phyloP scores from a whole-genome alignment of 2,329 filamentous ascomycete genomes.

The Phialemonium atrogriseum region DNA sequence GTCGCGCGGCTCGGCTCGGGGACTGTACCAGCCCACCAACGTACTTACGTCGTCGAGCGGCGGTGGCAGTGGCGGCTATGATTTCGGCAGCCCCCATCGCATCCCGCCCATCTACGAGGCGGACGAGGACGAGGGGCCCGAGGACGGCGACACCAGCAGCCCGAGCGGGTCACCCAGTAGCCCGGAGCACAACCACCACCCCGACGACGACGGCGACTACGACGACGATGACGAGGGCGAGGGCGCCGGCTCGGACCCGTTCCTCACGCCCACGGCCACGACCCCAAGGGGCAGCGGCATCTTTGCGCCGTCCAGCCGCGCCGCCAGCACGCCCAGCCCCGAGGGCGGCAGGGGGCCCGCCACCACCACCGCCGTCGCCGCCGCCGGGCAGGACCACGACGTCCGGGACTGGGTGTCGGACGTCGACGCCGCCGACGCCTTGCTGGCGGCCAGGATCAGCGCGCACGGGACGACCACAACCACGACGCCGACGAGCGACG shows the following conservation, averaged over 20 bases:
- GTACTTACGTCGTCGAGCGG: too few relatives aligned
- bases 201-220: neutral
- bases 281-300: conserved; percentile 7
- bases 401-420: conserved; percentile 52
- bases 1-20: conserved; percentile 21
- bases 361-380: conserved; percentile 30
- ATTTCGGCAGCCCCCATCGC: conserved; percentile 14
- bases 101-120: conserved; percentile 54
- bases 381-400: conserved; percentile 35
- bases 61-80: conserved; percentile 15
- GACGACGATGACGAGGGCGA: conserved; percentile 11
- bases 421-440: conserved; percentile 44
- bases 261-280: conserved; percentile 35
- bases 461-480: conserved; percentile 15
- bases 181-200: neutral
- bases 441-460: conserved; percentile 37
- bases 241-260: conserved; percentile 35
- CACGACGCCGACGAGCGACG: conserved; percentile 22
- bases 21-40: conserved; percentile 27
- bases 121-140: conserved; percentile 43
- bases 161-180: neutral
- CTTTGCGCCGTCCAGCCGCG: neutral
- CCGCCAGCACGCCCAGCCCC: conserved; percentile 15
- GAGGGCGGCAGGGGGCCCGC: conserved; percentile 2
- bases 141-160: conserved; percentile 15